Percentiles rank a stretch among this genome's conserved stretches.
Evolutionary conservation across 495 filamentous ascomycete genomes (phyloP).

Genomic region (Neurospora pannonica): DNA sequence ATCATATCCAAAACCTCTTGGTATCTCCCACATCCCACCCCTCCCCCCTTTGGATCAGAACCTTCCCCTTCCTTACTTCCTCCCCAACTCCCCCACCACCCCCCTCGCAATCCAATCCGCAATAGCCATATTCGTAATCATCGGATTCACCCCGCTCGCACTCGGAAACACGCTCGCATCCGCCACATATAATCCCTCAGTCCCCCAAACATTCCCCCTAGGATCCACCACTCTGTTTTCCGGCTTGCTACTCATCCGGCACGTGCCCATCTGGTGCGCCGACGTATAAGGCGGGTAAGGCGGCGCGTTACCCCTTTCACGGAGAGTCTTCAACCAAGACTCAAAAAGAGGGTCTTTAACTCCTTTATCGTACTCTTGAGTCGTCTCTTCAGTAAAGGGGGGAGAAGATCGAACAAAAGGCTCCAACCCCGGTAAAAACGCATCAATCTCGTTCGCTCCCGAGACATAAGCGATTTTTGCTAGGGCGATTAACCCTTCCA

Average conservation of each 20-base stretch:
- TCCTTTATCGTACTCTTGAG: conserved; percentile 23
- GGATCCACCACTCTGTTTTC: conserved; percentile 64
- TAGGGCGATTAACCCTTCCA: conserved; percentile 61
- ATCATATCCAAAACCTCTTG: not conserved
- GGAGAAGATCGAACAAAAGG: conserved; percentile 51
- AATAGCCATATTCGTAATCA: conserved; percentile 88
- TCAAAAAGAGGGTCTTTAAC: conserved; percentile 39
- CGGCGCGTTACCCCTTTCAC: conserved; percentile 37
- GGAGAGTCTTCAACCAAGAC: conserved; percentile 55
- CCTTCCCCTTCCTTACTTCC: too few relatives aligned
- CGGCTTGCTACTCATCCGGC: conserved; percentile 61
- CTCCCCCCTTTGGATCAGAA: too few relatives aligned
- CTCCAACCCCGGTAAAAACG: conserved; percentile 46
- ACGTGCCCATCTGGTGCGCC: conserved; percentile 91
- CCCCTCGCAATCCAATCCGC: conserved; percentile 52
- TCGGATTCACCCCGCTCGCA: conserved; percentile 90
- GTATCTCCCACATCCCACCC: not conserved
- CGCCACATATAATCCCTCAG: conserved; percentile 61
- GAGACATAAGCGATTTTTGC: conserved; percentile 68
- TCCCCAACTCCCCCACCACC: conserved; percentile 32
- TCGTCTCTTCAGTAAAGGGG: too few relatives aligned
- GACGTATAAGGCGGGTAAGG: conserved; percentile 37
- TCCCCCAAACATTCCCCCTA: conserved; percentile 67
- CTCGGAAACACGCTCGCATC: conserved; percentile 88
- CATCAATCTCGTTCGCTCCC: conserved; percentile 70